A percentile compares a stretch with the other conserved stretches of the same genome.
Evolutionary conservation across 441 rosid species (phyloP).

Genomic region (Oxalis stricta): DNA sequence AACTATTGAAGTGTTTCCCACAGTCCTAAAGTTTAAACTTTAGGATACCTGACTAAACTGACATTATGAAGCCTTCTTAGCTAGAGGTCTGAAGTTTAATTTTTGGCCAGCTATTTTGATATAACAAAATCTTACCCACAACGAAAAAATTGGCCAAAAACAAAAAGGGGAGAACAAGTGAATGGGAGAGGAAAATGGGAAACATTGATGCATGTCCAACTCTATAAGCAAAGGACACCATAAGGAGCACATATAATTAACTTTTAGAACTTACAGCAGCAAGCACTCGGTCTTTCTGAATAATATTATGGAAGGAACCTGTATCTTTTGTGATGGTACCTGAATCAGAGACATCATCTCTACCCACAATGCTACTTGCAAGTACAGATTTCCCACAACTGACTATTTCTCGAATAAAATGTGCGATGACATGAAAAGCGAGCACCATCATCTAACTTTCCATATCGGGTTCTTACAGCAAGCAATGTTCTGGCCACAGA

Average conservation of each 20-base stretch:
- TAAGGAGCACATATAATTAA: background rate
- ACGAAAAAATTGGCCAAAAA: no score
- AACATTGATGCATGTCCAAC: background rate
- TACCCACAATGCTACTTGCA: constrained; percentile 61
- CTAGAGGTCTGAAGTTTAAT: no score
- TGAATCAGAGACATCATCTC: constrained; percentile 59
- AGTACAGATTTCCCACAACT: constrained; percentile 80
- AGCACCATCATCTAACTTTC: constrained; percentile 80
- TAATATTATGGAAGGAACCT: constrained; percentile 61
- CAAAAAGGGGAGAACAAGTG: background rate
- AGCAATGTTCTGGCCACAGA: constrained; percentile 68
- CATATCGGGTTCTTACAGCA: constrained; percentile 68
- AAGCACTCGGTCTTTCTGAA: constrained; percentile 88
- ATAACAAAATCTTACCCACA: no score
- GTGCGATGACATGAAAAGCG: constrained; percentile 92
- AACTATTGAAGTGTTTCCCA: no score
- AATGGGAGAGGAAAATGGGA: background rate
- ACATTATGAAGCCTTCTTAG: no score
- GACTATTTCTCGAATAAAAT: constrained; percentile 84
- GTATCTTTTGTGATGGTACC: constrained; percentile 57
- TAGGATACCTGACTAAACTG: no score
- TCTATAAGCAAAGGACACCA: background rate
- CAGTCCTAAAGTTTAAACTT: no score
- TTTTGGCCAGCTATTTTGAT: no score
- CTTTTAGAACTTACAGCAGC: constrained; percentile 41